Evolutionary conservation across 176 grass and related monocot genomes (phyloP), one percentile per base, ranked within the genome.

Genomic region (Aegilops speltoides): DNA sequence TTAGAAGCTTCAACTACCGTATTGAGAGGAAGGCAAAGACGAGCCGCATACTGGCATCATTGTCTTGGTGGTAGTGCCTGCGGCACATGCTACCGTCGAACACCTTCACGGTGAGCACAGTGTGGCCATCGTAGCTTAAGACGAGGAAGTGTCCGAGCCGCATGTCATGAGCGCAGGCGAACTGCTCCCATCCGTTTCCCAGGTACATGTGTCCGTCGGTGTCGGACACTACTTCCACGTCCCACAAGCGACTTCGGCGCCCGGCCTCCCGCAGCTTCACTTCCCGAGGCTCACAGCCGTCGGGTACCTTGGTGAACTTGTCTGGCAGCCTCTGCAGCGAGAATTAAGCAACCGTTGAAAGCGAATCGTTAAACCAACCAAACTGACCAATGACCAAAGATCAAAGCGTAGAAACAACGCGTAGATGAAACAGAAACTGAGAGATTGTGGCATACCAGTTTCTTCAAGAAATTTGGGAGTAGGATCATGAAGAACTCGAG

Each of bases 401-500:
- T 61, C 23, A 75, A 48, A 79, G 14, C 2, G 4, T 26, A 28
- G 14, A 64, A 56, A 43, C 6, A 43, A 34, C 1, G n/a, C 11
- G 36, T 20, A 11, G 16, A 79, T 74, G 59, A 79, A 23, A 23
- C 8, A 60, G 57, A 60, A 60, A 60, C 7, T 20, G 19, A 23
- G 50, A 32, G 17, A 12, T 38, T n/a, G n/a, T 24, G 71, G 3
- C 22, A 24, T 57, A 84, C 87, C 66, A 89, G 76, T n/a, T 79
- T 72, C 40, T 73, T 72, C 68, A 20, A 29, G 67, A 45, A 64
- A 67, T 64, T 64, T 13, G 76, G 82, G 41, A 89, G 57, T n/a
- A 84, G 67, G 67, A 89, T 56, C 76, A 80, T 89, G 82, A 89
- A 89, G 57, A 89, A 89, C 67, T 89, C 82, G 12, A 46, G 43